Base-by-base conservation (phyloP, 2,329 filamentous ascomycete genomes). In the Neopestalotiopsis clavispora region DNA sequence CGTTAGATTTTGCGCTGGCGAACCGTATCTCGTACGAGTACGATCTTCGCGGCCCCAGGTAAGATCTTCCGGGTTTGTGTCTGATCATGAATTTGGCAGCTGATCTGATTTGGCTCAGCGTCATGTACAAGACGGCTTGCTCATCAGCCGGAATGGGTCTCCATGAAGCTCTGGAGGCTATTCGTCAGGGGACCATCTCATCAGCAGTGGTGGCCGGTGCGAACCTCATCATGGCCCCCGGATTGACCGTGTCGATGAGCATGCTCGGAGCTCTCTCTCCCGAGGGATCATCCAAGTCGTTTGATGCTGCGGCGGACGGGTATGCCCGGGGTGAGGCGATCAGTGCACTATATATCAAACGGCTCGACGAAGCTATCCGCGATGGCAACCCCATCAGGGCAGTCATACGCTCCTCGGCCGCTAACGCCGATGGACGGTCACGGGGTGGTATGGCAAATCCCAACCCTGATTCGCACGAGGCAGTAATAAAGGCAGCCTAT, bases 271-370 rank as follows among this genome's bases (percentile, higher is more conserved):
- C 42, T 3, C 10, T 65, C 13, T 34, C 62, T n/a, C 14, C 34
- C 5, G 57, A 65, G 30, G 61, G 61, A 2, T 32, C 6, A 2
- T 66, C 62, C 17, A 65, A 66, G 49, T 61, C n/a, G 34, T 68
- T 68, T 61, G 61, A 65, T 20, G 17, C 56, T 6, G 12, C 17
- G 5, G 67, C 67, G 9, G 78, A 84, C 69, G 87, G 86, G 0
- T 89, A 87, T 70, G 82, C 78, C 0, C 78, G 85, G 10, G 85
- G 84, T 1, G 86, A 88, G 69, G 86, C 84, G 2, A 73, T 82
- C 1, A 81, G 75, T 0, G 77, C 81, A 1, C 42, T 87, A 1
- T 69, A 85, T 0, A 58, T 66, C 32, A 87, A 87, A 73, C 76
- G 71, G 10, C 67, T 79, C 1, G 76, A 78, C 9, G 80, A 82